phyloP scores from a whole-genome alignment of 2,329 filamentous ascomycete genomes.

The Seiridium unicorne region DNA sequence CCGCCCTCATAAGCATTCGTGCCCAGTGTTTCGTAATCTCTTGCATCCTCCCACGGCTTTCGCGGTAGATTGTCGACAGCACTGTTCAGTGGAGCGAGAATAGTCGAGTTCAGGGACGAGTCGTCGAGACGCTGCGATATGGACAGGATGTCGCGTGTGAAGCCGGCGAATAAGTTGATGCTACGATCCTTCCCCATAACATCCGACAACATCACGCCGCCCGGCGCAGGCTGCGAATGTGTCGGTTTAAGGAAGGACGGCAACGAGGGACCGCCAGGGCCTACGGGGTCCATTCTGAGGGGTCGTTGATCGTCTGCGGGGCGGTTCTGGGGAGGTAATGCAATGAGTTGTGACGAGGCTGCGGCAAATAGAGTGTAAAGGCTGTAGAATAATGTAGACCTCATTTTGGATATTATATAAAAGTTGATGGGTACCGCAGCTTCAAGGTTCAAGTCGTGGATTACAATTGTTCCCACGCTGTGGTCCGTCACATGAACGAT shows the following conservation, averaged over 20 bases:
- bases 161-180: conserved; percentile 81
- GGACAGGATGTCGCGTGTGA: conserved; percentile 73
- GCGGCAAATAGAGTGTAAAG: conserved; percentile 10
- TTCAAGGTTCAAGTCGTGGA: background rate
- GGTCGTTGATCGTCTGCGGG: conserved; percentile 23
- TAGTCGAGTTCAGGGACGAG: conserved; percentile 67
- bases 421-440: background rate
- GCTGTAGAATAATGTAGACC: background rate
- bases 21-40: conserved; percentile 69
- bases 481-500: background rate
- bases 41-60: conserved; percentile 82
- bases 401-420: conserved; percentile 2
- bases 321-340: conserved; percentile 17
- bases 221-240: conserved; percentile 28
- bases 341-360: conserved; percentile 16
- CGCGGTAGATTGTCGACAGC: conserved; percentile 74
- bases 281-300: conserved; percentile 28
- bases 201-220: conserved; percentile 72
- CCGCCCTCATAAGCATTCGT: conserved; percentile 72
- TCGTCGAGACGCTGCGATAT: conserved; percentile 69
- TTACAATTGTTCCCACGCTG: background rate
- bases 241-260: conserved; percentile 6
- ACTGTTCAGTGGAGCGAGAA: conserved; percentile 84
- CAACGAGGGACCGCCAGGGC: conserved; percentile 6
- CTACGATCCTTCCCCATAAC: conserved; percentile 75